These are phyloP conservation scores for Gigaspora rosea DNA, from an alignment of 192 early-diverging fungal genomes.

Conservation along the genomic window DNA sequence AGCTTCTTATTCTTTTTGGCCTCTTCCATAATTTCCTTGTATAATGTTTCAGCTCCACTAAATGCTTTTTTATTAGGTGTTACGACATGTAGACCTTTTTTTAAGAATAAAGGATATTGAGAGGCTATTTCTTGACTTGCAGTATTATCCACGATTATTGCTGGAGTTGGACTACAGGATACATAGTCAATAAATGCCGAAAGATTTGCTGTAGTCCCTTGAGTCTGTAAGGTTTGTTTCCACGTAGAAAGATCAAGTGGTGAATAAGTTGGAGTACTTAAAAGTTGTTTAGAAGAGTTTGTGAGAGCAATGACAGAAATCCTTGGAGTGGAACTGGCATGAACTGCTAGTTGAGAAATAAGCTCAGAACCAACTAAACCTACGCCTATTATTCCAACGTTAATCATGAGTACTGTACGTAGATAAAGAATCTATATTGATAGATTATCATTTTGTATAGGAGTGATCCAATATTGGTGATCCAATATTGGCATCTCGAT, in stretches of 20 bases:
- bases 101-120: constrained; percentile 83
- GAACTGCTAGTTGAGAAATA: constrained; percentile 72
- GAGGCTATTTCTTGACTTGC: constrained; percentile 75
- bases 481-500: no score
- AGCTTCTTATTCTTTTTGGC: constrained; percentile 54
- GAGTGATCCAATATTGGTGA: no score
- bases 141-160: constrained; percentile 91
- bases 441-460: no score
- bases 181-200: constrained; percentile 58
- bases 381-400: constrained; percentile 90
- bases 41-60: constrained; percentile 72
- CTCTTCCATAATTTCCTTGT: constrained; percentile 69
- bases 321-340: constrained; percentile 50
- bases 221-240: constrained; percentile 46
- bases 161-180: constrained; percentile 51
- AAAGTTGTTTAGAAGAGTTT: constrained; percentile 72
- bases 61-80: constrained; percentile 99
- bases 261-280: constrained; percentile 50
- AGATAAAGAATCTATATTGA: not conserved
- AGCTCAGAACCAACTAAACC: constrained; percentile 94
- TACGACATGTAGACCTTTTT: constrained; percentile 79
- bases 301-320: constrained; percentile 77
- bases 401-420: constrained; percentile 49
- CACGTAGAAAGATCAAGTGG: constrained; percentile 52
- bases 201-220: constrained; percentile 50